Percentiles rank a stretch among this genome's conserved stretches.
Evolutionary conservation across 2,329 filamentous ascomycete species (phyloP).

Genomic region (Alternaria consortialis): DNA sequence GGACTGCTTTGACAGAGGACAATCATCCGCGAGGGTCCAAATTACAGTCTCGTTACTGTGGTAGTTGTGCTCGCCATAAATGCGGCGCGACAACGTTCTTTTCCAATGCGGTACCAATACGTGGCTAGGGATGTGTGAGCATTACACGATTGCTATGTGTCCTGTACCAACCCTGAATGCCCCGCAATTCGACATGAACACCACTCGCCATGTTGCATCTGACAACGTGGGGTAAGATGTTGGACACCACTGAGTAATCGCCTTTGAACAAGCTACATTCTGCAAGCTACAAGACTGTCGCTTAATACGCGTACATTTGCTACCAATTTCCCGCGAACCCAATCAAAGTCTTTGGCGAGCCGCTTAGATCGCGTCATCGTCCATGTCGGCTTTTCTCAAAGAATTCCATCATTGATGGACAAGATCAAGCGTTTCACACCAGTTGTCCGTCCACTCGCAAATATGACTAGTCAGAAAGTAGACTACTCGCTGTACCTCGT

Average conservation of each 20-base stretch:
- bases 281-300: not conserved
- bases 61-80: not conserved
- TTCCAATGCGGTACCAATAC: not conserved
- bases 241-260: not conserved
- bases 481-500: slow-evolving; percentile 90
- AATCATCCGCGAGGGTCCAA: not conserved
- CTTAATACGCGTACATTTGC: not conserved
- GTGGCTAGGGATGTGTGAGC: not conserved
- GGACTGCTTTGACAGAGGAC: not conserved
- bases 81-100: not conserved
- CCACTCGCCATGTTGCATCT: not conserved
- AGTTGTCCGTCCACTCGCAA: slow-evolving; percentile 36
- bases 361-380: slow-evolving; percentile 12
- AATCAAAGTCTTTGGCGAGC: not conserved
- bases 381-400: slow-evolving; percentile 3
- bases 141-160: not conserved
- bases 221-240: not conserved
- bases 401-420: not conserved
- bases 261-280: not conserved
- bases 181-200: slow-evolving; percentile 1
- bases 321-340: slow-evolving; percentile 1
- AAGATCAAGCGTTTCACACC: slow-evolving; percentile 2
- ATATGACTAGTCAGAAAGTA: slow-evolving; percentile 49
- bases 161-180: not conserved
- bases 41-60: not conserved